Base-by-base conservation (phyloP, 805 yeast species). In the Hanseniaspora mollemarum region DNA sequence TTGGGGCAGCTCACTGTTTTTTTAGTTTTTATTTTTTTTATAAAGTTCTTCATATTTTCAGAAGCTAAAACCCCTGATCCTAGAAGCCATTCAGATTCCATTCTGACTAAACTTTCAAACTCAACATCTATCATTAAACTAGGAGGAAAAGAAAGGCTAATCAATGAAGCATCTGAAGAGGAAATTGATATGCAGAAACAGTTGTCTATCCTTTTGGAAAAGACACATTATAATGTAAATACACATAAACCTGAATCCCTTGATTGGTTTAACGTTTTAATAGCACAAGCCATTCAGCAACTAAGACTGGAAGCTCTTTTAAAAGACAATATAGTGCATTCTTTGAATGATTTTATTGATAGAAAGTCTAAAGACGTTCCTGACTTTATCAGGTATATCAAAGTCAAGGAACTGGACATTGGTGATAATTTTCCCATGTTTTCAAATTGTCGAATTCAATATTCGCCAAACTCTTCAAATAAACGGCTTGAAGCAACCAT, bases 361-460 rank as follows among this genome's bases (percentile, higher is more conserved):
- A 63, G 64, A 6, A 62, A 59, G 40, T 68, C 72, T 16, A 77
- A 81, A 56, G 76, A 76, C 21, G 65, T 85, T 22, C 95, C 96
- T 0, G 88, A 82, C 51, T 90, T 81, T 63, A 64, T 92, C 44
- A 96, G 82, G 61, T 74, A 76, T 22, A 80, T 92, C 37, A 75
- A 75, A 54, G 77, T 92, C 43, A 83, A 88, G 1, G 96, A 90
- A 59, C 54, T 92, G 24, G 90, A 87, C 59, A 81, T 92, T 52
- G 98, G 98, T 31, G 85, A 87, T 62, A 96, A 88, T 64, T 92
- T 81, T 62, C 98, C 98, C 2, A 85, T 92, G 46, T 85, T 92
- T 62, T 84, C 95, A 52, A 92, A 92, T 61, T 92, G 98, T 65
- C 74, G 94, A 45, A 84, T 92, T 35, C 73, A 72, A 55, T 79